Base-by-base conservation (phyloP, 2,329 filamentous ascomycete genomes). In the Albifimbria verrucaria region DNA sequence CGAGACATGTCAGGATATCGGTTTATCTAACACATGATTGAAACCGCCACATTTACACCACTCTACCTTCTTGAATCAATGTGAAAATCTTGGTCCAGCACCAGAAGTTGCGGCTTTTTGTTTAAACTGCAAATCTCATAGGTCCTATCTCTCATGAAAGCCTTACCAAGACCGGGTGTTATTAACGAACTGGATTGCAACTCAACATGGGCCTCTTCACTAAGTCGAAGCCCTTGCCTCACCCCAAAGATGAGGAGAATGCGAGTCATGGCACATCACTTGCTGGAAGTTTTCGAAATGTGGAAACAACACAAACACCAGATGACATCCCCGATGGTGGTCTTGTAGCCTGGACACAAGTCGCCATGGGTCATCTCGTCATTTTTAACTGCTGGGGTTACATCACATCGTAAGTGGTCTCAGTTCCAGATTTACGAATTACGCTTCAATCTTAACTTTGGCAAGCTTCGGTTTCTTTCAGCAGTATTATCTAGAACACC, bases 401-500 rank as follows among this genome's bases (percentile, higher is more conserved):
- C 17, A 55, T 24, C 32, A 42, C 21, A 22, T 22, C 26, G 36
- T 41, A n/a, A 41, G 36, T 41, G 4, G 11, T 15, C 26, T 32
- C 26, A 20, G 22, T 12, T 23, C 15, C 11, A 11, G 12, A 20
- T 44, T 6, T 4, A 7, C 3, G 7, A 15, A 44, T 44, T n/a
- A 20, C 22, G 5, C 5, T 44, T 44, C 5, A 11, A 4, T 20
- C 18, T 20, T 23, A 21, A 44, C 12, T 3, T 6, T 21, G 3
- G 7, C 18, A 21, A 44, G 42, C 4, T 44, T 44, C 20, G 42
- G 42, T 6, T 44, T 44, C 22, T 44, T 44, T 20, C 42, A 44
- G 22, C 7, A 44, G 22, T 44, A 44, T 15, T 74, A 74, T 52
- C 68, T 62, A 6, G 52, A 62, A 18, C 59, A 52, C 9, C 50